Evolutionary conservation across 1,284 basidiomycete species (phyloP), one percentile per base, ranked within the genome.

Genomic region (Inonotus obliquus): DNA sequence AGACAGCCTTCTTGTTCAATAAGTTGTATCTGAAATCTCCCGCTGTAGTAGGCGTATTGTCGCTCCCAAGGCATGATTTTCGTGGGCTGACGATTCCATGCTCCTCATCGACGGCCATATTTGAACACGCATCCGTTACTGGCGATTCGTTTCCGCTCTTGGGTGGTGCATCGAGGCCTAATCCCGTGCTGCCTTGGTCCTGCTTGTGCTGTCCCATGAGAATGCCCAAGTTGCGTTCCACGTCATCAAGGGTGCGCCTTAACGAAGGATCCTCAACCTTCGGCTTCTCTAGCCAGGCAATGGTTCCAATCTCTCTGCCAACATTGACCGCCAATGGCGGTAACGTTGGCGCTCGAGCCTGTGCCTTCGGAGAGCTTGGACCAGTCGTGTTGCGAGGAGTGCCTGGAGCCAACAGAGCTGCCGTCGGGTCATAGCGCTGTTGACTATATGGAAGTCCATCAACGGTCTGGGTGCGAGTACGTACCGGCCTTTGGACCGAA

Each of bases 171-270:
- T 41, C 54, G 32, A 63, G 35, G 19, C 57, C 60, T n/a, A 59
- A 35, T 38, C 52, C 57, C 19, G 32, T 37, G 25, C 57, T 44
- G 32, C 14, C n/a, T 44, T 52, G 45, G 29, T 19, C 37, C 38
- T 52, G 55, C 29, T 52, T 41, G 19, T 39, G 45, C 17, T 45
- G 39, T 21, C 56, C 55, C 54, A 74, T 74, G 11, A 75, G 67
- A 11, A 76, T 68, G 65, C 80, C 80, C 55, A 78, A 74, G 57
- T 74, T 75, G 56, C 75, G 73, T 2, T 80, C 74, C 57, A 79
- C 73, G 21, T 79, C 77, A 59, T 82, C 78, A 47, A 79, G 71
- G 17, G 76, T 76, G 44, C 71, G 70, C 67, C 77, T 78, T 41
- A 76, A 65, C 47, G 75, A 75, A 21, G 73, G 73, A 55, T 81